Conservation (phyloP, 306 rosid genomes). For the Erythrophleum fordii region DNA sequence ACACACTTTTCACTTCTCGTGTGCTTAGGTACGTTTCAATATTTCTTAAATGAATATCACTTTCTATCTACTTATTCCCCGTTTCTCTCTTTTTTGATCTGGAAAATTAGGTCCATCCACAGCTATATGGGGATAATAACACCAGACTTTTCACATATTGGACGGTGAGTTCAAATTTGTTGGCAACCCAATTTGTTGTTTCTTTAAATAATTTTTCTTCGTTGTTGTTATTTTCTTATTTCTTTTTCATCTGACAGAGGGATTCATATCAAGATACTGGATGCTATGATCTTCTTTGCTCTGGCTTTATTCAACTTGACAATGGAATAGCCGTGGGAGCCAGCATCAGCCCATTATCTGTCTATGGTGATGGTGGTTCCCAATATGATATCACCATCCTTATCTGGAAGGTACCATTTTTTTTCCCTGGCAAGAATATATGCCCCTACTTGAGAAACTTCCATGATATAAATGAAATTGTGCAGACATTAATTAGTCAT, state of each 20-base stretch:
- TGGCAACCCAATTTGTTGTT: too few species aligned
- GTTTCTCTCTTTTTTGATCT: conserved; percentile 12
- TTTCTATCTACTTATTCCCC: too few species aligned
- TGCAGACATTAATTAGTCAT: too few species aligned
- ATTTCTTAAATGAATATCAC: too few species aligned
- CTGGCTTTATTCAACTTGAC: conserved; percentile 61
- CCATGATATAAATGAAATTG: too few species aligned
- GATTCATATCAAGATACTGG: conserved; percentile 65
- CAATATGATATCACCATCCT: conserved; percentile 58
- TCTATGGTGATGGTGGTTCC: conserved; percentile 20
- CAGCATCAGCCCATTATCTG: conserved; percentile 55
- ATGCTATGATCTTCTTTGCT: conserved; percentile 62
- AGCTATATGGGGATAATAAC: conserved; percentile 55
- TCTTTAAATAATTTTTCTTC: background rate
- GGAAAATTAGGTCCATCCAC: conserved; percentile 50
- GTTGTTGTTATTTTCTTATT: background rate
- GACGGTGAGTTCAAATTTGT: conserved; percentile 3
- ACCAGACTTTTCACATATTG: conserved; percentile 49
- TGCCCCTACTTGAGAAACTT: too few species aligned
- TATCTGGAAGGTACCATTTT: conserved; percentile 56
- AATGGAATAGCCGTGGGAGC: conserved; percentile 57
- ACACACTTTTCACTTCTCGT: background rate
- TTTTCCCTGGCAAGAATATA: too few species aligned
- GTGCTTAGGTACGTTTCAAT: too few species aligned
- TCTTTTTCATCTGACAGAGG: conserved; percentile 43